Base-by-base conservation (phyloP, 345 rosid genomes). In the Boechera stricta region DNA sequence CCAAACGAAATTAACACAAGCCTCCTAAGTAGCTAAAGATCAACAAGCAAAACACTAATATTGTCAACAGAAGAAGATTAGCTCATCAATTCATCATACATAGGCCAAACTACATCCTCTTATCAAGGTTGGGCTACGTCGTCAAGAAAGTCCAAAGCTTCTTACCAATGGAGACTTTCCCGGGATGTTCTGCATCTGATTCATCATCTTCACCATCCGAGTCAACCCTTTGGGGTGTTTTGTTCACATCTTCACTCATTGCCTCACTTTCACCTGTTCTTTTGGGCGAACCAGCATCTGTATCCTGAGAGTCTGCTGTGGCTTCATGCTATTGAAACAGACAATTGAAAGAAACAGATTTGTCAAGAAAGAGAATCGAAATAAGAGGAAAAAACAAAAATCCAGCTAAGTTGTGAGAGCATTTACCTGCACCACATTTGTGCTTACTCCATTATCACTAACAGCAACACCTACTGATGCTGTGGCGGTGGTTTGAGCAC, bases 71-170 rank as follows among this genome's bases (percentile, higher is more conserved):
- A 48, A 45, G 67, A 75, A 54, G 78, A 36, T 42, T 64, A 36
- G 81, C 45, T 66, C 73, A n/a, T 72, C 76, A 39, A 21, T 21
- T 57, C 45, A 66, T 15, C 12, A 39, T 39, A 39, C 12, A 39
- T 39, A 39, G 42, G 42, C 42, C 11, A 10, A 39, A 39, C 42
- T 39, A 39, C 11, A 42, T 58, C 45, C 32, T 71, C 45, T 65
- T 45, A 63, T 51, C 63, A 69, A 62, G 66, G 35, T 64, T 33
- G 13, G 48, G 55, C 77, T 77, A 95, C 7, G 96, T 91, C 16
- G 98, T 92, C 81, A 92, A 83, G 81, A 95, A 91, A 32, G 86
- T 88, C 99, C 99, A 95, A 0, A 92, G 88, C 88, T 92, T 95
- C 89, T 92, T 95, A 56, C 94, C 90, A 3, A 95, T 77, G 5